Evolutionary conservation across 2,329 filamentous ascomycete genomes (phyloP), one percentile per base, ranked within the genome.

Genomic region (Aspergillus sp.): DNA sequence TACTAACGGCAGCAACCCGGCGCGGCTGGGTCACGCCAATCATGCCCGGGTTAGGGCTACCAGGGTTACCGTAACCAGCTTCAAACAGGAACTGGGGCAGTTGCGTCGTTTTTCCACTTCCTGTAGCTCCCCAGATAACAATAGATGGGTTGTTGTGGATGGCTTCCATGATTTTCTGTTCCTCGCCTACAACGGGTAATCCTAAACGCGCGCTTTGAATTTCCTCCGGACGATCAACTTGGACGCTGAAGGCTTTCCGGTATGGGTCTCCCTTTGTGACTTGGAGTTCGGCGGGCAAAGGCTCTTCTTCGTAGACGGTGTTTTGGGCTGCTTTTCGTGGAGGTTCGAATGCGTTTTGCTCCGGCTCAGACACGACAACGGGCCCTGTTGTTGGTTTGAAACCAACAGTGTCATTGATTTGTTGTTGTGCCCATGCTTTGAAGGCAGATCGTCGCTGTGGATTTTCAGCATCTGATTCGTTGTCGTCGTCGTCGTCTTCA

Each of bases 91-190:
- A 98, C 60, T 98, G 93, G 0, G 94, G 94, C 6, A 98, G 80
- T 66, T 98, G 93, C 0, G 93, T 98, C 0, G 94, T 98, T 69
- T 98, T 98, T 64, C 93, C 93, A 52, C 89, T 96, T 67, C 93
- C 93, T 32, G 94, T 98, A 9, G 89, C 85, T 67, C 93, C 93
- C 70, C 91, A 96, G 5, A 98, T 81, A 7, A 98, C 85, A 1
- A 96, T 86, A 3, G 88, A 82, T 44, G 91, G 80, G 63, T 96
- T 86, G 62, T 91, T 91, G 67, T 96, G 85, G 42, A 98, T 88
- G 1, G 90, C 89, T 68, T 98, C 93, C 90, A 98, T 97, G 29
- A 98, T 90, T 59, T 85, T 89, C 63, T 98, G 93, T 66, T 98
- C 93, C 65, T 97, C 90, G 1, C 87, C 87, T 1, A 97, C 88